Percentiles rank a stretch among this genome's conserved stretches.
These are phyloP conservation scores for Chalciporus sphaerocephalus DNA, from an alignment of 768 basidiomycete species.

Conservation along the genomic window DNA sequence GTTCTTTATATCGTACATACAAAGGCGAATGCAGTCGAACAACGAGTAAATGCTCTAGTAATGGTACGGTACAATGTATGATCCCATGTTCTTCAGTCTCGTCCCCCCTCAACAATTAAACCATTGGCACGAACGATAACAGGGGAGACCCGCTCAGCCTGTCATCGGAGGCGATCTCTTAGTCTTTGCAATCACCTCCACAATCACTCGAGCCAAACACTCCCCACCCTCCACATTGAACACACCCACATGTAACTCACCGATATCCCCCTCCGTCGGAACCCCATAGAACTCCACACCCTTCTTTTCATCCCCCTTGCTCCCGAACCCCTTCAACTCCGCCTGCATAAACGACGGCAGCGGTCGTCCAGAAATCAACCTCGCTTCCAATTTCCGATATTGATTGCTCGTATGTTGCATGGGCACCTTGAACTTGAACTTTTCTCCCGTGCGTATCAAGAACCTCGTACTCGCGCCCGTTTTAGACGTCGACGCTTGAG, in stretches of 20 bases:
- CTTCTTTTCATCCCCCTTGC: slow-evolving; percentile 39
- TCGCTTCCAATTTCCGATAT: slow-evolving; percentile 43
- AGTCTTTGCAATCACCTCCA: slow-evolving; percentile 49
- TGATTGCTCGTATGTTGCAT: slow-evolving; percentile 29
- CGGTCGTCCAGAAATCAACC: slow-evolving; percentile 46
- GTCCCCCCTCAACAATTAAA: slow-evolving; percentile 2
- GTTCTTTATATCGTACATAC: slow-evolving; percentile 18
- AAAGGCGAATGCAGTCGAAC: slow-evolving; percentile 20
- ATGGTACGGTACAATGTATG: slow-evolving; percentile 2
- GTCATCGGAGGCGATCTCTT: slow-evolving; percentile 24
- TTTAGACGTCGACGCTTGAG: slow-evolving; percentile 24
- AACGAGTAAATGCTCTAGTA: slow-evolving; percentile 12
- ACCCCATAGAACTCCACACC: slow-evolving; percentile 55
- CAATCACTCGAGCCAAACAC: slow-evolving; percentile 50
- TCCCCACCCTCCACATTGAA: slow-evolving; percentile 46
- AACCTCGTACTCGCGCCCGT: slow-evolving; percentile 32
- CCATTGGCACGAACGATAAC: slow-evolving; percentile 12
- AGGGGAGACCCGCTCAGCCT: slow-evolving; percentile 26
- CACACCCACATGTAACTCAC: slow-evolving; percentile 52
- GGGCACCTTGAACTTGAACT: slow-evolving; percentile 54
- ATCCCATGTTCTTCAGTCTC: neutral
- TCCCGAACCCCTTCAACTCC: slow-evolving; percentile 38
- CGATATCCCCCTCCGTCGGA: slow-evolving; percentile 47
- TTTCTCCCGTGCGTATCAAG: slow-evolving; percentile 53
- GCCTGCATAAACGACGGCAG: slow-evolving; percentile 55